Evolutionary conservation across 2,329 filamentous ascomycete genomes (phyloP), one percentile per base, ranked within the genome.

Genomic region (Fusarium sp.): DNA sequence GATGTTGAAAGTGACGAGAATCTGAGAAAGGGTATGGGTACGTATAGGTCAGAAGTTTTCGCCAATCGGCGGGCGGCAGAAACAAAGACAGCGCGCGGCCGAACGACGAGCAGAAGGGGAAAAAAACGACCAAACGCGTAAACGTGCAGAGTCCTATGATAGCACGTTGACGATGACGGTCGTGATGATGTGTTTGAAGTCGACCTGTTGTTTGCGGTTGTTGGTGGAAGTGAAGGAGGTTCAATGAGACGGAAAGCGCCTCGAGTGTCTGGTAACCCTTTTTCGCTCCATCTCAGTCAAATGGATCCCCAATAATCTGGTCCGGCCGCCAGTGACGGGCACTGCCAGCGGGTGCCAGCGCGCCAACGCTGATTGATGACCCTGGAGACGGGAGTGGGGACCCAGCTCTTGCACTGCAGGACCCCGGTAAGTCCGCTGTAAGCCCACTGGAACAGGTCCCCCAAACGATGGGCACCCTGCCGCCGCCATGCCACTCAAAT

Each of bases 11-110:
- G 72, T 73, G 69, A 75, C 56, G 63, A 58, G 63, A 74, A 63
- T 64, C 62, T 61, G 61, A 70, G 72, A 71, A 65, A 65, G 69
- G 71, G 71, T 72, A 69, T 74, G 73, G 72, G 76, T 78, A 78
- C 75, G 74, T 78, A 78, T 78, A 78, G 76, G 71, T 75, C 70
- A 78, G 76, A 78, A 77, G 75, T 74, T 78, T 78, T 76, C 70
- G 69, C 68, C 73, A 64, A 65, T 71, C 58, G 70, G 71, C 63
- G 63, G 68, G 70, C 68, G 69, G 67, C 76, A 68, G 76, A 62
- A 76, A 66, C 62, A 76, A 68, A 66, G 66, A 68, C 71, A 70
- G 65, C 64, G 74, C 64, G 74, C 67, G 68, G 54, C 54, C 59
- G 63, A 58, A 20, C 58, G 57, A 76, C 60, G 45, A 73, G 64